Base-by-base conservation (phyloP, 257 asterid species). In the Solanum megistacrolobum region DNA sequence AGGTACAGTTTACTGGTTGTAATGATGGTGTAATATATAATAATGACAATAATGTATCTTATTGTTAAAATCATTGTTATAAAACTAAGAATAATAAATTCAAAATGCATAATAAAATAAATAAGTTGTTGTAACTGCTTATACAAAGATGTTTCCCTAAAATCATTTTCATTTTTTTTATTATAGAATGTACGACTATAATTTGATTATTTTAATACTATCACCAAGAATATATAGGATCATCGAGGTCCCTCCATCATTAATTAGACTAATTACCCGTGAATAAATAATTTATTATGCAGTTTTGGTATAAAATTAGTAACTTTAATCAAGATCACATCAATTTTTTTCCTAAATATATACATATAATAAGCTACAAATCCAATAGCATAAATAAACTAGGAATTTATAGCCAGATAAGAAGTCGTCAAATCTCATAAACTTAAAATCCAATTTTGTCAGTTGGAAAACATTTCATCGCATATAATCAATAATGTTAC, bases 311-410 rank as follows among this genome's bases (percentile, higher is more conserved):
- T 60, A 60, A 60, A 4, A 60, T 9, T 9, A 60, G 3, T 65
- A 65, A 1, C 9, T 25, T 25, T 65, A 25, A 12, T 25, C 12
- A 25, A 65, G 8, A 65, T 65, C 18, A 11, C 1, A 23, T 58
- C 9, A 0, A 21, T 0, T 0, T 0, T 3, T 58, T 21, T 8
- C 2, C 29, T 60, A 23, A 60, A 23, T 60, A 60, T 3, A 55
- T 6, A 55, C n/a, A 55, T 55, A 55, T 18, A 62, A n/a, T 62
- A 62, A 60, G 9, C 25, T 60, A 3, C 2, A 6, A n/a, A n/a
- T 62, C 2, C 1, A 62, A 23, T 9, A 4, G 2, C 13, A 60
- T 9, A 62, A 23, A 55, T 55, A 55, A 48, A 48, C 21, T 9
- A 39, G 43, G 0, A 39, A 39, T 39, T 39, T 39, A 39, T 39